A percentile compares a stretch with the other conserved stretches of the same genome.
These are phyloP conservation scores for Hypoxylon sp. DNA, from an alignment of 2,329 filamentous ascomycete genomes.

Conservation along the genomic window DNA sequence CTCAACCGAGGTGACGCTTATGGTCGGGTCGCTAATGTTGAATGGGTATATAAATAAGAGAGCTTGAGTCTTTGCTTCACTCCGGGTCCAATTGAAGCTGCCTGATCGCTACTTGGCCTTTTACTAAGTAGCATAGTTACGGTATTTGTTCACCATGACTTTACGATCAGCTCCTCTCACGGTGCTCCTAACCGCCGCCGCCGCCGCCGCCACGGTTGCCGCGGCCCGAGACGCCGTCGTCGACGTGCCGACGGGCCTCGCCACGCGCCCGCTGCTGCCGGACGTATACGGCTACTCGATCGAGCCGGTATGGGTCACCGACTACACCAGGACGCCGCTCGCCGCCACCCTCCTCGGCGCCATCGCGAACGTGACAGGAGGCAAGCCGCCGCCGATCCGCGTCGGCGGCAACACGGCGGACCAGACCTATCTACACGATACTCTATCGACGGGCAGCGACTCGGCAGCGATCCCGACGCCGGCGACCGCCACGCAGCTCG, in stretches of 20 bases:
- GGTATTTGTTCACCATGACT: conserved; percentile 17
- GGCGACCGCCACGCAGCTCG: conserved; percentile 44
- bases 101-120: neutral
- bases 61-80: conserved; percentile 2
- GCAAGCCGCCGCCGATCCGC: conserved; percentile 50
- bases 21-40: neutral
- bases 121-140: neutral
- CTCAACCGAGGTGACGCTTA: conserved; percentile 20
- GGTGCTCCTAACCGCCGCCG: conserved; percentile 21
- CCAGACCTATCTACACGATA: conserved; percentile 49
- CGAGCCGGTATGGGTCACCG: conserved; percentile 52
- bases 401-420: conserved; percentile 53
- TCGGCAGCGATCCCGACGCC: conserved; percentile 47
- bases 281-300: conserved; percentile 53
- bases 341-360: conserved; percentile 45
- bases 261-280: conserved; percentile 44
- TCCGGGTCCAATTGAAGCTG: neutral
- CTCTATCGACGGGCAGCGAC: conserved; percentile 46
- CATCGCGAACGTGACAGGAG: conserved; percentile 49
- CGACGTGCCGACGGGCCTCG: conserved; percentile 43
- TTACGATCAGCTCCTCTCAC: conserved; percentile 27
- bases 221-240: conserved; percentile 40
- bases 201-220: conserved; percentile 7
- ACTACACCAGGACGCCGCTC: conserved; percentile 47
- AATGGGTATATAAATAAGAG: conserved; percentile 21